Conservation (phyloP, 129 eudicot species). For the Artemisia annua region DNA sequence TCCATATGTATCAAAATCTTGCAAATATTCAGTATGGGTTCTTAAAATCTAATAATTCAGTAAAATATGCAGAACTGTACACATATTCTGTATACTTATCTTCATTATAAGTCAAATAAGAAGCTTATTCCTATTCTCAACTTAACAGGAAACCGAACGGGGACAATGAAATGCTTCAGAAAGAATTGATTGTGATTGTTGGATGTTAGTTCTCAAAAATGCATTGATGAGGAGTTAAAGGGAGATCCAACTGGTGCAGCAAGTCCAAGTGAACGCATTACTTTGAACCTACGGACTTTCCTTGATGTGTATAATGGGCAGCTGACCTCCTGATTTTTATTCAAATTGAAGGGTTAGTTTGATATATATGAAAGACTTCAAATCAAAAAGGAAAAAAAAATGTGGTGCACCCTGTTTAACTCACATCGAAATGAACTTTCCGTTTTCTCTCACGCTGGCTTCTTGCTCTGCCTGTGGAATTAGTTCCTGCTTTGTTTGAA, state of each 20-base stretch:
- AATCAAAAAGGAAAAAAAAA: conserved; percentile 2
- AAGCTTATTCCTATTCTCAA: conserved; percentile 26
- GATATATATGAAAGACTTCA: background rate
- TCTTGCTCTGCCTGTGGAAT: conserved; percentile 36
- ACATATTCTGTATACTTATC: conserved; percentile 17
- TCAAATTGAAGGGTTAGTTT: background rate
- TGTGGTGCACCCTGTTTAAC: conserved; percentile 25
- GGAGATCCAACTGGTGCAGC: conserved; percentile 68
- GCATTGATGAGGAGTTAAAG: conserved; percentile 18
- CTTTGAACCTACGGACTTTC: conserved; percentile 50
- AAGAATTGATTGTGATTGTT: background rate
- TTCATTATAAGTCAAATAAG: conserved; percentile 7
- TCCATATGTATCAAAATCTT: conserved; percentile 5
- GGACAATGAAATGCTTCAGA: conserved; percentile 5
- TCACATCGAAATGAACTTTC: conserved; percentile 61
- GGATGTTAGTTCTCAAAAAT: background rate
- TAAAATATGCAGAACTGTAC: conserved; percentile 33
- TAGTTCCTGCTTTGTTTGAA: conserved; percentile 37
- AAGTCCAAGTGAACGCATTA: conserved; percentile 63
- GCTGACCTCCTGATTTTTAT: conserved; percentile 40
- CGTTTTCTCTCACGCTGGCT: conserved; percentile 52
- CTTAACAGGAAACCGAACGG: conserved; percentile 5
- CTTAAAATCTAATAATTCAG: conserved; percentile 17
- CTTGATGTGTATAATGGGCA: conserved; percentile 37
- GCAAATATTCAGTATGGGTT: conserved; percentile 21